Evolutionary conservation across 2,329 filamentous ascomycete genomes (phyloP), one percentile per base, ranked within the genome.

Genomic region (Sporothrix mexicana): DNA sequence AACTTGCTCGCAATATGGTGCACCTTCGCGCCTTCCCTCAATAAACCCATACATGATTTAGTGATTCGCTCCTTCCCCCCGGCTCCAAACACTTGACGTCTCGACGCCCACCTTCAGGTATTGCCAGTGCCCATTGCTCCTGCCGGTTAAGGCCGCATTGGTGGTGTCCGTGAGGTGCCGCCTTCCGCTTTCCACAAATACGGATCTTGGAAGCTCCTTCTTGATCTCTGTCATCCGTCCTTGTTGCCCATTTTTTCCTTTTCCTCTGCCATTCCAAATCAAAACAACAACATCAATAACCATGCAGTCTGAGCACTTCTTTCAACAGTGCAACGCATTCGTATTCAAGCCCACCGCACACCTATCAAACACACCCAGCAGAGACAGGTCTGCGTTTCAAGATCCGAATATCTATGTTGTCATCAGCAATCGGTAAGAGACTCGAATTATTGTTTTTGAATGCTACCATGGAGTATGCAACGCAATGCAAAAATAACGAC

Each of bases 1-100:
- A 64, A 13, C 12, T 64, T 23, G 41, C 41, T 17, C 61, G 25
- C 23, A 43, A 47, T 47, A 41, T 9, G 36, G 15, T 23, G 59
- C 41, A 45, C 59, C 51, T 53, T 53, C 30, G 17, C 51, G 12
- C 51, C 61, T 47, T 66, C 61, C 41, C 2, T 43, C 20, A 5
- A 13, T 30, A 5, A 30, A 15, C 5, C 41, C 30, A 1, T 4
- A 10, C 3, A n/a, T 20, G 25, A 17, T 59, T 25, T 59, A 59
- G n/a, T 15, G 41, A 47, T 66, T 66, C 61, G 41, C 61, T 47
- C 61, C 20, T 66, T 47, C 61, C 30, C 41, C 45, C n/a, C 12
- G n/a, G n/a, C 61, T 9, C 61, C 61, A 41, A 66, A 57, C n/a
- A 47, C 41, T 25, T 12, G 61, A n/a, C 8, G 6, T 47, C 47